Percentiles rank a stretch among this genome's conserved stretches.
Evolutionary conservation across 169 alveolate species (phyloP).

Genomic region (Babesia microti): DNA sequence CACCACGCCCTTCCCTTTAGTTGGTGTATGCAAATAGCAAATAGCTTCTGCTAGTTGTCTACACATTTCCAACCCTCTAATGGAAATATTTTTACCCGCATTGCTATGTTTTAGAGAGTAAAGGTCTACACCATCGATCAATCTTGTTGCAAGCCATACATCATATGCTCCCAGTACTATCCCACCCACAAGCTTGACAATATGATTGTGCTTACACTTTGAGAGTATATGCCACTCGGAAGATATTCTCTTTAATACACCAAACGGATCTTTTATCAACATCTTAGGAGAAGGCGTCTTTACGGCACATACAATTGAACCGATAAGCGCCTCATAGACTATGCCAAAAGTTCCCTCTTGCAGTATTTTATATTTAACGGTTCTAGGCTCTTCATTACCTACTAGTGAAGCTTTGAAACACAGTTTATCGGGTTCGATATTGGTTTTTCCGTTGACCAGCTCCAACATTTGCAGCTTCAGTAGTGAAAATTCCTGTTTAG

Average conservation of each 20-base stretch:
- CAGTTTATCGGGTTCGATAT: slow-evolving; percentile 27
- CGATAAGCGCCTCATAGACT: slow-evolving; percentile 61
- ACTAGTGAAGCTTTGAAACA: slow-evolving; percentile 13
- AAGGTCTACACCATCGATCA: slow-evolving; percentile 68
- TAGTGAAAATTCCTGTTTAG: slow-evolving; percentile 12
- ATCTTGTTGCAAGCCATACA: slow-evolving; percentile 74
- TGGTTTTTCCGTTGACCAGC: slow-evolving; percentile 10
- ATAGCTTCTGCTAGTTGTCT: slow-evolving; percentile 71
- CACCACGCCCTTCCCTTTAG: slow-evolving; percentile 48
- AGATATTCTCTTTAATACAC: slow-evolving; percentile 69
- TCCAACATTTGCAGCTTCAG: slow-evolving; percentile 35
- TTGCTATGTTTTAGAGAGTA: slow-evolving; percentile 66
- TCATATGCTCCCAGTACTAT: slow-evolving; percentile 72
- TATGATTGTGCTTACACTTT: slow-evolving; percentile 59
- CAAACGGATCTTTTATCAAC: slow-evolving; percentile 71
- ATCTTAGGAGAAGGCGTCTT: slow-evolving; percentile 71
- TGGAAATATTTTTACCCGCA: too few relatives aligned
- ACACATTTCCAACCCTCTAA: slow-evolving; percentile 70
- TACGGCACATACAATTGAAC: slow-evolving; percentile 57
- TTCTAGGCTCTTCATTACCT: too few relatives aligned
- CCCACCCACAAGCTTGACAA: slow-evolving; percentile 70
- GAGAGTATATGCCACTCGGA: slow-evolving; percentile 77
- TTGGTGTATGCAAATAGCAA: slow-evolving; percentile 68
- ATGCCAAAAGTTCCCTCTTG: slow-evolving; percentile 72
- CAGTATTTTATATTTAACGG: slow-evolving; percentile 34